phyloP scores from a whole-genome alignment of 2,329 filamentous ascomycete species.

The Fusarium begoniae region DNA sequence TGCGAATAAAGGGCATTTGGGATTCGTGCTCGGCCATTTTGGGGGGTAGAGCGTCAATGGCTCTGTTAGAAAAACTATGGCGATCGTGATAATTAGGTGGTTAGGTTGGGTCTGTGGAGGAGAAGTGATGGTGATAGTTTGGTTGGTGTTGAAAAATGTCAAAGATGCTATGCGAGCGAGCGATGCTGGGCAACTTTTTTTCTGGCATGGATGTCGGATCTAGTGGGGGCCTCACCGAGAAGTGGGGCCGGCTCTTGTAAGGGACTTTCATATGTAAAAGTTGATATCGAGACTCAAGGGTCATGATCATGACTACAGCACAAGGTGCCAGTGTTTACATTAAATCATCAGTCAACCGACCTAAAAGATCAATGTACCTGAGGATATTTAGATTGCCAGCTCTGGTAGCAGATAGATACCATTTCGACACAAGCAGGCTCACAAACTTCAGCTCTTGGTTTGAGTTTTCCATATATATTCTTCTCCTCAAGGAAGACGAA shows the following conservation, averaged over 20 bases:
- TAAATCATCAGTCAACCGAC: too few species aligned
- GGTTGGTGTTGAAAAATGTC: conserved; percentile 30
- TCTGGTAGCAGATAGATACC: neutral
- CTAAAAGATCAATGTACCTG: too few species aligned
- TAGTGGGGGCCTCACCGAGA: conserved; percentile 36
- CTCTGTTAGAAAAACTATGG: neutral
- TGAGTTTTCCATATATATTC: too few species aligned
- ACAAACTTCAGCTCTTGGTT: neutral
- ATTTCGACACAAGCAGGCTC: rapidly evolving
- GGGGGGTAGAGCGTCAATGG: conserved; percentile 18
- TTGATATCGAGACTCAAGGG: neutral
- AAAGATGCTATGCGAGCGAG: conserved; percentile 2
- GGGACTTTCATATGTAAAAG: conserved; percentile 1
- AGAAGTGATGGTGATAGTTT: conserved; percentile 1
- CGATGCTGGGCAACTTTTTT: conserved; percentile 37
- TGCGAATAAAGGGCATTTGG: conserved; percentile 79
- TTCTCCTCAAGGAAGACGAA: rapidly evolving
- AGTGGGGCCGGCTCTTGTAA: conserved; percentile 20
- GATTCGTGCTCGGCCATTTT: conserved; percentile 49
- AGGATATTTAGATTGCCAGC: too few species aligned
- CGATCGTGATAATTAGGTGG: neutral
- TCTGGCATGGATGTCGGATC: conserved; percentile 36
- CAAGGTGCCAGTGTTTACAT: neutral
- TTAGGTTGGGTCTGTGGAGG: neutral
- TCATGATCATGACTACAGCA: neutral